Base-by-base conservation (phyloP, 106 monocot species). In the Dioscorea dumetorum region DNA sequence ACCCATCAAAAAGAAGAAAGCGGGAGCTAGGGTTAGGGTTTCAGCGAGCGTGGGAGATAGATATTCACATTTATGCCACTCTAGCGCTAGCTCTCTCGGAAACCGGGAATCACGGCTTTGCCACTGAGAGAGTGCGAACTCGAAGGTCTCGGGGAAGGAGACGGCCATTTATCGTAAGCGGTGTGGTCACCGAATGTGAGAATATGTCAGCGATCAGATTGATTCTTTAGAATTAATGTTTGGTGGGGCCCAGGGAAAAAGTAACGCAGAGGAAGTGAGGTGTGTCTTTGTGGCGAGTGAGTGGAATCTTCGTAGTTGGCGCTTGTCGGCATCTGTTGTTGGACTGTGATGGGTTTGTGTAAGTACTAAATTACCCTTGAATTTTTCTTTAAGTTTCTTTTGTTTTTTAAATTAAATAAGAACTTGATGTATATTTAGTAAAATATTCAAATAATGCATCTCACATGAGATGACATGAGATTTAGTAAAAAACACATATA, bases 41-140 rank as follows among this genome's bases (percentile, higher is more conserved):
- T 24, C 32, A 34, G 62, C 63, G 68, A 73, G 53, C 22, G 61
- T 14, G 54, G 28, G 28, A 28, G 28, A 28, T 19, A 14, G 54
- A 18, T 5, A 19, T 19, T 19, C n/a, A 19, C 54, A 56, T 56
- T 56, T 56, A 56, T 19, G 54, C 67, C 64, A 79, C 72, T 49
- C 75, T 49, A 41, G 9, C 41, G 2, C 41, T 6, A 41, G 41
- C 41, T 41, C 60, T 69, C 68, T 74, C 62, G 32, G 69, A 32
- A 41, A 28, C 0, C 50, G 24, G 53, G 72, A 83, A 63, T 83
- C 68, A 78, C 79, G 66, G 28, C 53, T 68, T 48, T 72, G 79
- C 83, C 83, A 83, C 79, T 79, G 74, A 49, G n/a, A 33, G 57
- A 50, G 49, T 23, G 22, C 4, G 18, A 33, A 16, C 49, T 3